Conservation (phyloP, 352 stramenopile species). For the Pythium dissotocum region DNA sequence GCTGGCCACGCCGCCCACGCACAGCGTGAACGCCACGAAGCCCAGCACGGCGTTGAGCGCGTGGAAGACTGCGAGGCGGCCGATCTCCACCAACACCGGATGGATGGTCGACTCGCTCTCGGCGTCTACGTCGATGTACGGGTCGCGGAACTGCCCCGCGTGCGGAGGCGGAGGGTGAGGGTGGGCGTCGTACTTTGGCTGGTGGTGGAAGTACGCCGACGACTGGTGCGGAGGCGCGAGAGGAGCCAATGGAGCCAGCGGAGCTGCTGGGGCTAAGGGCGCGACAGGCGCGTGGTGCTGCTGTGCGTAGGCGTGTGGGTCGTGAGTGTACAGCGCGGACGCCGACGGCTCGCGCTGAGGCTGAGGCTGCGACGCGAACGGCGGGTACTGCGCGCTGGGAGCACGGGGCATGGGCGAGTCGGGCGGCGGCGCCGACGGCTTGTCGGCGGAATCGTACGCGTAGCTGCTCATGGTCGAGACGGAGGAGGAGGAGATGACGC, state of each 20-base stretch:
- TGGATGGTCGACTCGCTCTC: conserved; percentile 18
- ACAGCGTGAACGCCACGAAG: conserved; percentile 15
- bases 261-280: neutral
- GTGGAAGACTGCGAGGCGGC: conserved; percentile 17
- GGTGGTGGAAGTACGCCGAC: conserved; percentile 12
- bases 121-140: neutral
- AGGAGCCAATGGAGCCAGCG: conserved; percentile 6
- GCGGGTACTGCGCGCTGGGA: conserved; percentile 1
- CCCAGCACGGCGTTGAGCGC: conserved; percentile 16
- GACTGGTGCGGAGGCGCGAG: conserved; percentile 11
- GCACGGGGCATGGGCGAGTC: conserved; percentile 13
- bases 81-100: neutral
- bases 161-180: no score
- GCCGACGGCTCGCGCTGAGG: conserved; percentile 2
- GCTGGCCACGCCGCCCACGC: conserved; percentile 10
- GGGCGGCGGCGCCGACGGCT: conserved; percentile 20
- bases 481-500: neutral
- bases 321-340: conserved; percentile 5
- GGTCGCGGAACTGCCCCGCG: neutral
- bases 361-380: neutral
- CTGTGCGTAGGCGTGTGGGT: neutral
- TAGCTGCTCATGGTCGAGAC: neutral
- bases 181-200: conserved; percentile 8
- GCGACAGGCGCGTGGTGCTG: neutral
- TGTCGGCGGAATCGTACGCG: conserved; percentile 13